phyloP scores from a whole-genome alignment of 2,329 filamentous ascomycete genomes.

The Botryosphaeria agaves region DNA sequence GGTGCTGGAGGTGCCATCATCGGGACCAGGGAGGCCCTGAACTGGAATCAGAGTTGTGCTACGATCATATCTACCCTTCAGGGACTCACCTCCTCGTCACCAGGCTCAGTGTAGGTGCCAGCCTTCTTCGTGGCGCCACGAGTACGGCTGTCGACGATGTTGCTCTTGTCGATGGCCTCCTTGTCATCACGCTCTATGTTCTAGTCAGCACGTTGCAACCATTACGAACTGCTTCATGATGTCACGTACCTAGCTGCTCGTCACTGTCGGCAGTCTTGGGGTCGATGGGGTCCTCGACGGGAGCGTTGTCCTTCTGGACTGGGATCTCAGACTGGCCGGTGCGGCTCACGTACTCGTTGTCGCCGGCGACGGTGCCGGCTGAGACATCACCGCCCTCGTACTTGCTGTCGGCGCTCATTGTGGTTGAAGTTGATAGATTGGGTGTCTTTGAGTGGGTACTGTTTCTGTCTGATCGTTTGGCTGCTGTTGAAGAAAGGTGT shows the following conservation, averaged over 20 bases:
- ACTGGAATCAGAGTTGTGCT: not conserved
- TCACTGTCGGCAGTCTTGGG: conserved; percentile 27
- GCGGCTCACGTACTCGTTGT: conserved; percentile 30
- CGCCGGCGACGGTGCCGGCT: conserved; percentile 13
- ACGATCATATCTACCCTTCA: not conserved
- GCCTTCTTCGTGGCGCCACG: conserved; percentile 26
- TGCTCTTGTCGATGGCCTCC: conserved; percentile 29
- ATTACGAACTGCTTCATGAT: not conserved
- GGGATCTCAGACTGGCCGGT: conserved; percentile 28
- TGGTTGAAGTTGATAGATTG: not conserved
- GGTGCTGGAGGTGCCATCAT: conserved; percentile 4
- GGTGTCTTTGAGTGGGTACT: too few species aligned
- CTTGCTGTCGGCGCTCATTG: conserved; percentile 8
- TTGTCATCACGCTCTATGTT: conserved; percentile 26
- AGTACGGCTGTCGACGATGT: conserved; percentile 29
- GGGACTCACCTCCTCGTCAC: conserved; percentile 26
- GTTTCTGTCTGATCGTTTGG: too few species aligned
- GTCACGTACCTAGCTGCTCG: conserved; percentile 24
- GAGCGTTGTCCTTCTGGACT: conserved; percentile 28
- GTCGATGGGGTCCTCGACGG: conserved; percentile 28
- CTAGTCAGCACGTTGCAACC: conserved; percentile 1
- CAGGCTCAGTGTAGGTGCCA: conserved; percentile 32
- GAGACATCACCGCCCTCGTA: conserved; percentile 14
- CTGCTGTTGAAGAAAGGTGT: too few species aligned
- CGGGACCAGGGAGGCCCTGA: conserved; percentile 6